Evolutionary conservation across 352 stramenopile species (phyloP), one percentile per base, ranked within the genome.

Genomic region (Poterioochromonas sp.): DNA sequence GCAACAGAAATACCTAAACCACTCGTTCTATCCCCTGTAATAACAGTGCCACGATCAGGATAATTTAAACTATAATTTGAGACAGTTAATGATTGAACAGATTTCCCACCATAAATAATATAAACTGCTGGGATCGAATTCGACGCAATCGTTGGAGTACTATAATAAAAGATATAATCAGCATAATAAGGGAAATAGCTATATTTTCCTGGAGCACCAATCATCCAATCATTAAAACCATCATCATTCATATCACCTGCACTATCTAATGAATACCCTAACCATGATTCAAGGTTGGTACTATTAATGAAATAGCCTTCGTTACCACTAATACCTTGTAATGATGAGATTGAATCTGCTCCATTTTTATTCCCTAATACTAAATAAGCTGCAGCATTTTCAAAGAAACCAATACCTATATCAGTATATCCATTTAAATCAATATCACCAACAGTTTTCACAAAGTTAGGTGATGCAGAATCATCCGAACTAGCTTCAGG

Each of bases 241-340:
- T 63, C 53, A 63, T 63, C 3, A 63, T 63, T 34, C 2, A 63
- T 32, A 34, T 63, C 53, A 63, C 53, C 53, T 32, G 53, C 53
- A 63, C 53, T 35, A 34, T 26, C 29, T 3, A 34, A 5, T 8
- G 53, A n/a, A 5, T 32, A 35, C 3, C 18, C 53, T 35, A 11
- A 32, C 2, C 53, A 32, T 34, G 53, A 5, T 32, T 63, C 26
- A 63, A 29, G 18, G 11, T 5, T n/a, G n/a, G n/a, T n/a, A n/a
- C n/a, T n/a, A n/a, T n/a, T n/a, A n/a, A n/a, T n/a, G n/a, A n/a
- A 20, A 53, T 20, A 53, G 11, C 44, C 44, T 20, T 53, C 44
- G 11, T 53, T 11, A 53, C 44, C 44, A 53, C 11, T 20, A 20
- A 53, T 20, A 22, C 11, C 22, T 11, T 53, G 11, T 53, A 53